Evolutionary conservation across 805 yeast species (phyloP).

Genomic region (Candida manassasensis): DNA sequence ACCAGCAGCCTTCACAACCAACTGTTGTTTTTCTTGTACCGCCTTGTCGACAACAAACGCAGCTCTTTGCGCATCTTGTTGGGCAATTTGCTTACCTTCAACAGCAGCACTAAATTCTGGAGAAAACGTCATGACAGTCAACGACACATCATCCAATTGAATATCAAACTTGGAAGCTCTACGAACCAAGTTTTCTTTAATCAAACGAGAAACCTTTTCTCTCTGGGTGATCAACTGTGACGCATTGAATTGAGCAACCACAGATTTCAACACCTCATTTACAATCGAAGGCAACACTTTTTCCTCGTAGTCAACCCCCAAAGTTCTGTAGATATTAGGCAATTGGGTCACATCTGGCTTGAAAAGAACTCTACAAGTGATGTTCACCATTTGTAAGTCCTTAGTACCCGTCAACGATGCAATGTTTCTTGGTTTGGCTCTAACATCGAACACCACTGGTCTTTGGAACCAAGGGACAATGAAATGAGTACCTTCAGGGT

Average conservation of each 20-base stretch:
- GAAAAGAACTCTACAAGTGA: conserved; percentile 95
- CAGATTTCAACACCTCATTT: conserved; percentile 92
- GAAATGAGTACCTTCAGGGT: conserved; percentile 92
- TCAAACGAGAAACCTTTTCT: conserved; percentile 88
- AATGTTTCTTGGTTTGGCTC: conserved; percentile 96
- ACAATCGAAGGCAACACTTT: conserved; percentile 97
- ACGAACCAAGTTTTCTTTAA: conserved; percentile 84
- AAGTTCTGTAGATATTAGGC: conserved; percentile 84
- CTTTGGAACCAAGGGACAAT: conserved; percentile 93
- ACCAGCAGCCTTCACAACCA: conserved; percentile 96
- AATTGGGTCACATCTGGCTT: conserved; percentile 77
- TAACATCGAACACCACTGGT: conserved; percentile 87
- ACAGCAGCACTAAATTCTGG: conserved; percentile 98
- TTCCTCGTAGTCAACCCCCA: conserved; percentile 94
- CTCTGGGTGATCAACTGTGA: conserved; percentile 98
- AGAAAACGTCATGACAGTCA: conserved; percentile 94
- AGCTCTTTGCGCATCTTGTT: conserved; percentile 98
- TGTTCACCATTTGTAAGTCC: conserved; percentile 97
- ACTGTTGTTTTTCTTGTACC: conserved; percentile 93
- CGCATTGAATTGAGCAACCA: conserved; percentile 97
- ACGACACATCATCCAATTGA: conserved; percentile 88
- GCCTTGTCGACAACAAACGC: conserved; percentile 97
- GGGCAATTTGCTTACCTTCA: conserved; percentile 98
- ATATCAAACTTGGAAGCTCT: conserved; percentile 90
- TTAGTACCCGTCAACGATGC: conserved; percentile 96